Percentiles rank a stretch among this genome's conserved stretches.
phyloP scores from a whole-genome alignment of 805 yeast genomes.

The Cyberlindnera amylophila region DNA sequence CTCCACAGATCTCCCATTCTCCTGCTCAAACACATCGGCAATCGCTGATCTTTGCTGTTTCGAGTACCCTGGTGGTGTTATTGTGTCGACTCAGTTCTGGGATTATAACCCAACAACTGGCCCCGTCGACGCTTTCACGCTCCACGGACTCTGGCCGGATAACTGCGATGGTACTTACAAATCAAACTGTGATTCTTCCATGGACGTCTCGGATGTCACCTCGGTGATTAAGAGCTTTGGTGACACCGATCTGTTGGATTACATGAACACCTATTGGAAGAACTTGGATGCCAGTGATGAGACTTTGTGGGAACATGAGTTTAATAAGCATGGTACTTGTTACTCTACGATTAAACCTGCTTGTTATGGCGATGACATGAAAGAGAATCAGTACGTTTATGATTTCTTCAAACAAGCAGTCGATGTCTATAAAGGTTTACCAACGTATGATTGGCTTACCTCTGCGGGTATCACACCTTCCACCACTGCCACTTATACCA shows the following conservation, averaged over 20 bases:
- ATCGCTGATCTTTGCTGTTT: slow-evolving; percentile 71
- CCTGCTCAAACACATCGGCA: slow-evolving; percentile 54
- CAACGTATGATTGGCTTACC: slow-evolving; percentile 65
- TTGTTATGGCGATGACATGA: slow-evolving; percentile 47
- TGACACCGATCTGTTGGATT: slow-evolving; percentile 43
- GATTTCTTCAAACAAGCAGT: slow-evolving; percentile 67
- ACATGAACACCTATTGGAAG: slow-evolving; percentile 67
- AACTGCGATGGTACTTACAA: slow-evolving; percentile 78
- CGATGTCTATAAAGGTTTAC: slow-evolving; percentile 50
- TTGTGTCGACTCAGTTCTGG: slow-evolving; percentile 90
- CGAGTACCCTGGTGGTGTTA: slow-evolving; percentile 80
- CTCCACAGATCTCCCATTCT: slow-evolving; percentile 41
- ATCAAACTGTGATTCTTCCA: slow-evolving; percentile 65
- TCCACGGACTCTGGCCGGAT: slow-evolving; percentile 89
- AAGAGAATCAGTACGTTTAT: slow-evolving; percentile 42
- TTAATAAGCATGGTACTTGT: slow-evolving; percentile 91
- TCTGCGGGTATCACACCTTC: slow-evolving; percentile 71
- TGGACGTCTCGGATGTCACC: slow-evolving; percentile 49
- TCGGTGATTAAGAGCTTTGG: slow-evolving; percentile 40
- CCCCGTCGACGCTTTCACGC: slow-evolving; percentile 64
- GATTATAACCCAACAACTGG: slow-evolving; percentile 76
- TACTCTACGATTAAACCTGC: slow-evolving; percentile 70
- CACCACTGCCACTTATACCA: slow-evolving; percentile 49
- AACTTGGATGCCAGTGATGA: slow-evolving; percentile 65
- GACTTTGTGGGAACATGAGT: slow-evolving; percentile 82